Conservation (phyloP, 169 alveolate genomes). For the Cystoisospora suis region DNA sequence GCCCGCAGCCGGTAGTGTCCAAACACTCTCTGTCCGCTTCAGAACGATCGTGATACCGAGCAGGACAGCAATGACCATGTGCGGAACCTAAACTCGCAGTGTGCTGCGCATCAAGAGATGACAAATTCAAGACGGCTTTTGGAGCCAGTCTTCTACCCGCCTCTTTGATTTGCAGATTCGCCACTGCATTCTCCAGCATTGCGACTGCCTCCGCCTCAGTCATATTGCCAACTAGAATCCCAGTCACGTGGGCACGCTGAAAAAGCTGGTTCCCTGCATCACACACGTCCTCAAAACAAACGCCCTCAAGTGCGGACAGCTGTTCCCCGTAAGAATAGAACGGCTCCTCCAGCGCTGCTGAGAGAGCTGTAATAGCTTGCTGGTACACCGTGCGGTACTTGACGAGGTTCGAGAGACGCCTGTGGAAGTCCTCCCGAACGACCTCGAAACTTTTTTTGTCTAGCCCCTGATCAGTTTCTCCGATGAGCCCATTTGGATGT, state of each 20-base stretch:
- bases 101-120: not conserved
- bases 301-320: not conserved
- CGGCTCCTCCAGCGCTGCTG: slow-evolving; percentile 10
- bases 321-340: not conserved
- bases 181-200: not conserved
- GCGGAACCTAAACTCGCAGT: no score
- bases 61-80: no score
- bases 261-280: not conserved
- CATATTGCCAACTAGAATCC: slow-evolving; percentile 4
- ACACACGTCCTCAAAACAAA: not conserved
- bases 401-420: not conserved
- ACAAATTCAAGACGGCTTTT: not conserved
- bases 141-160: not conserved
- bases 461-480: not conserved
- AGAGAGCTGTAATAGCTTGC: not conserved
- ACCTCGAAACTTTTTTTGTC: not conserved
- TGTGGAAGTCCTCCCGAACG: not conserved
- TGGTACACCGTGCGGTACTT: slow-evolving; percentile 27
- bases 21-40: no score
- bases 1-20: no score
- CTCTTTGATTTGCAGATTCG: not conserved
- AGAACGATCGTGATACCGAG: no score
- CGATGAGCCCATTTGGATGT: not conserved
- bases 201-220: not conserved
- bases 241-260: not conserved